phyloP scores from a whole-genome alignment of 2,329 filamentous ascomycete species.

The Colletotrichum truncatum region DNA sequence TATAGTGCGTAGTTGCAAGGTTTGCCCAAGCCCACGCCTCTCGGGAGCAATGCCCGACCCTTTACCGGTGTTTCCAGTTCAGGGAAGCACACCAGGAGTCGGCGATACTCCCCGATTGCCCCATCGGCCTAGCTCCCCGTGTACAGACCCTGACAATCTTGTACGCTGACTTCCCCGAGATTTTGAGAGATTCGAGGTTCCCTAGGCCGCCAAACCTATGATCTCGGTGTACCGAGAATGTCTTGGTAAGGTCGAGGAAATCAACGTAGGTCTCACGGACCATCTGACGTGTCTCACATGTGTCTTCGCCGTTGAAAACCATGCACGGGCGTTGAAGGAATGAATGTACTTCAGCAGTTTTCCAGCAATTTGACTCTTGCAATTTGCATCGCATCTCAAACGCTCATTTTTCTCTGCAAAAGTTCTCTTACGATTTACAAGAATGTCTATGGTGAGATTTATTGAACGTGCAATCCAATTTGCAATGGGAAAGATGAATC shows the following conservation, averaged over 20 bases:
- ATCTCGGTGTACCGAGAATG: no score
- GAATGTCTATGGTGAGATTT: no score
- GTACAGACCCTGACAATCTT: neutral
- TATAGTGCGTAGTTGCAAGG: neutral
- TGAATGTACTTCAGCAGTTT: neutral
- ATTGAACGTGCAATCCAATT: no score
- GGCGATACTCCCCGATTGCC: neutral
- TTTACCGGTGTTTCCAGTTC: neutral
- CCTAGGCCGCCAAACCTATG: no score
- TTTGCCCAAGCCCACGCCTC: neutral
- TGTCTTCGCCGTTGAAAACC: neutral
- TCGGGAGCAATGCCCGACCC: neutral
- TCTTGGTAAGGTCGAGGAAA: neutral
- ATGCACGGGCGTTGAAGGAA: neutral
- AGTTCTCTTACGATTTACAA: no score
- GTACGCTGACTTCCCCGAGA: neutral
- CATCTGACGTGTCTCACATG: neutral
- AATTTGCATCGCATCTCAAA: no score
- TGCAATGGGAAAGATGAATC: no score
- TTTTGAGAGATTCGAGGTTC: neutral
- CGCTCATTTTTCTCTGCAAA: no score
- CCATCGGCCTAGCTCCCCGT: neutral
- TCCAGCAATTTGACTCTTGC: neutral
- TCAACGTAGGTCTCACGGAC: neutral
- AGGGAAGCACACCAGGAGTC: neutral